These are phyloP conservation scores for Fonsecaea pedrosoi DNA, from an alignment of 2,329 filamentous ascomycete species.

Conservation along the genomic window DNA sequence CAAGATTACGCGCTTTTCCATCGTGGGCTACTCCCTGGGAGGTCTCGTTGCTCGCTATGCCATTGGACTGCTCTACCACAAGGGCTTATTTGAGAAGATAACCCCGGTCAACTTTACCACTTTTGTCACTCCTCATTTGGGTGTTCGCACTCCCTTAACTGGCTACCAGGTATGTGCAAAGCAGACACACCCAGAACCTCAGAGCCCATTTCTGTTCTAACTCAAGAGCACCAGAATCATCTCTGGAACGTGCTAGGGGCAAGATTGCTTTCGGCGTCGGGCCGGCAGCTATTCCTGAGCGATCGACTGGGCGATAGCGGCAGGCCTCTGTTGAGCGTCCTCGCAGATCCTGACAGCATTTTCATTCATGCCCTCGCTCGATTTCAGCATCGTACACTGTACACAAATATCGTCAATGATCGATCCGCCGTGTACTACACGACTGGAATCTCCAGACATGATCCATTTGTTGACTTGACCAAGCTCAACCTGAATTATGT, in stretches of 20 bases:
- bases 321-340: slow-evolving; percentile 77
- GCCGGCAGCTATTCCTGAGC: slow-evolving; percentile 84
- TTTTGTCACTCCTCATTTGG: slow-evolving; percentile 84
- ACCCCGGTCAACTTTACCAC: slow-evolving; percentile 93
- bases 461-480: slow-evolving; percentile 75
- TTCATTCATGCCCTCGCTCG: slow-evolving; percentile 79
- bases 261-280: slow-evolving; percentile 79
- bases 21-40: slow-evolving; percentile 88
- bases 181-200: not conserved
- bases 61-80: slow-evolving; percentile 80
- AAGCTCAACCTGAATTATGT: slow-evolving; percentile 75
- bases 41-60: slow-evolving; percentile 87
- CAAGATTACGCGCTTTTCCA: slow-evolving; percentile 78
- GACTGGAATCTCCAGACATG: slow-evolving; percentile 74
- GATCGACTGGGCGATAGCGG: slow-evolving; percentile 84
- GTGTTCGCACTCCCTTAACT: slow-evolving; percentile 72
- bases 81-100: slow-evolving; percentile 78
- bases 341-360: slow-evolving; percentile 83
- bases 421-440: slow-evolving; percentile 83
- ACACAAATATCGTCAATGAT: slow-evolving; percentile 89
- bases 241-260: slow-evolving; percentile 86
- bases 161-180: slow-evolving; percentile 57
- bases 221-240: slow-evolving; percentile 55
- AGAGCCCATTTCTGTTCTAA: not conserved
- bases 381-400: slow-evolving; percentile 79